Conservation (phyloP, 371 early-diverging fungal genomes). For the Mucor indicus region DNA sequence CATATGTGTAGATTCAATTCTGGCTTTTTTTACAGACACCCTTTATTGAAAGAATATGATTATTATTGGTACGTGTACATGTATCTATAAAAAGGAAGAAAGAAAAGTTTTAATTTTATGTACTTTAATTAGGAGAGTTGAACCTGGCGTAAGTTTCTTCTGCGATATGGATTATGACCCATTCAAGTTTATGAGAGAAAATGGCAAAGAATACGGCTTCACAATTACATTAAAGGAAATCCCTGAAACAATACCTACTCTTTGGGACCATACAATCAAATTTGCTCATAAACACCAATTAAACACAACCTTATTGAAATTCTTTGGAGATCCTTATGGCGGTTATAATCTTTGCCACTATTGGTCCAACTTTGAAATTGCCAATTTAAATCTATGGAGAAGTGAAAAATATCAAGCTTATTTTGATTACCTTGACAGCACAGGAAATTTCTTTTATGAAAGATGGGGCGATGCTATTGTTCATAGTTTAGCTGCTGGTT, state of each 20-base stretch:
- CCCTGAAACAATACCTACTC: constrained; percentile 78
- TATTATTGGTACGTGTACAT: constrained; percentile 91
- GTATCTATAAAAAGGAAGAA: too few species aligned
- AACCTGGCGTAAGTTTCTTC: constrained; percentile 87
- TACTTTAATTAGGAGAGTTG: constrained; percentile 97
- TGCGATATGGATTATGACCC: constrained; percentile 93
- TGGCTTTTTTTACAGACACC: constrained; percentile 91
- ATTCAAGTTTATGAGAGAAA: constrained; percentile 75
- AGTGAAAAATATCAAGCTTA: constrained; percentile 66
- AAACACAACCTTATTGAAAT: constrained; percentile 31
- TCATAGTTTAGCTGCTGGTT: constrained; percentile 18
- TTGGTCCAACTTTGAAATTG: constrained; percentile 93
- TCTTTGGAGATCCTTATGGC: constrained; percentile 39
- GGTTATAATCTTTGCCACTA: constrained; percentile 77
- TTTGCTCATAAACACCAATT: constrained; percentile 43
- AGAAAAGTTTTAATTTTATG: too few species aligned
- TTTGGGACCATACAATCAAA: constrained; percentile 72
- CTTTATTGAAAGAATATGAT: constrained; percentile 74
- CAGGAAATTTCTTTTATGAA: constrained; percentile 93
- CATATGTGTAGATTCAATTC: constrained; percentile 68
- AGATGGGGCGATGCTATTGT: constrained; percentile 95
- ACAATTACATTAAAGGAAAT: constrained; percentile 82
- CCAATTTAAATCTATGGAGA: constrained; percentile 73
- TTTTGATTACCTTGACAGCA: constrained; percentile 76
- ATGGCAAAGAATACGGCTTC: constrained; percentile 79